These are phyloP conservation scores for Aegilops sharonensis DNA, from an alignment of 176 grass and related monocot genomes.

Conservation along the genomic window DNA sequence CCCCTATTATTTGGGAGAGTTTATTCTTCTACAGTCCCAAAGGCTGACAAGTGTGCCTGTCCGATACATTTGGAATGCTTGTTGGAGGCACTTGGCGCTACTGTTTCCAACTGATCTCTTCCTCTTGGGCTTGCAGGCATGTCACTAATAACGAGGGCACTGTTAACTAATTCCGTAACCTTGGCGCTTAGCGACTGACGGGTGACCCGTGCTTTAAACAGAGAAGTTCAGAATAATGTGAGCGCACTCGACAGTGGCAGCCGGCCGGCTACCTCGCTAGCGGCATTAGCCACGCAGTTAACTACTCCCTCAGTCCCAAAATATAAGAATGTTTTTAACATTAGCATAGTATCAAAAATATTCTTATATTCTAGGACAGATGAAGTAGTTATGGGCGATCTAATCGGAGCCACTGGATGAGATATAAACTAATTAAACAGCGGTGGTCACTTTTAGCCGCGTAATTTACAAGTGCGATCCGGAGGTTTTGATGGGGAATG, in stretches of 20 bases:
- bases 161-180: background rate
- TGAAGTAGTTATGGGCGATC: background rate
- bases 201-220: background rate
- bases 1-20: background rate
- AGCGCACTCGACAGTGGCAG: background rate
- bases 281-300: background rate
- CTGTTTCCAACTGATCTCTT: background rate
- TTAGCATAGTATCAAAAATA: too few species aligned
- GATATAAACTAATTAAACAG: background rate
- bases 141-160: background rate
- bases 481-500: constrained; percentile 36
- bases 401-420: background rate
- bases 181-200: constrained; percentile 8
- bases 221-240: background rate
- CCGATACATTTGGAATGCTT: background rate
- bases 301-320: background rate
- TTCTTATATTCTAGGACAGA: too few species aligned
- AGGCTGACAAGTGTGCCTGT: background rate
- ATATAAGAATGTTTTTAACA: too few species aligned
- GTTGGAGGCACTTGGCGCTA: background rate
- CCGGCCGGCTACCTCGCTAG: background rate
- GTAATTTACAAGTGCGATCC: background rate
- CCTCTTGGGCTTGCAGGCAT: background rate
- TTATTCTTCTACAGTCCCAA: background rate
- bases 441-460: constrained; percentile 4